Evolutionary conservation across 2,329 filamentous ascomycete genomes (phyloP), one percentile per base, ranked within the genome.

Genomic region (Dactylonectria estremocensis): DNA sequence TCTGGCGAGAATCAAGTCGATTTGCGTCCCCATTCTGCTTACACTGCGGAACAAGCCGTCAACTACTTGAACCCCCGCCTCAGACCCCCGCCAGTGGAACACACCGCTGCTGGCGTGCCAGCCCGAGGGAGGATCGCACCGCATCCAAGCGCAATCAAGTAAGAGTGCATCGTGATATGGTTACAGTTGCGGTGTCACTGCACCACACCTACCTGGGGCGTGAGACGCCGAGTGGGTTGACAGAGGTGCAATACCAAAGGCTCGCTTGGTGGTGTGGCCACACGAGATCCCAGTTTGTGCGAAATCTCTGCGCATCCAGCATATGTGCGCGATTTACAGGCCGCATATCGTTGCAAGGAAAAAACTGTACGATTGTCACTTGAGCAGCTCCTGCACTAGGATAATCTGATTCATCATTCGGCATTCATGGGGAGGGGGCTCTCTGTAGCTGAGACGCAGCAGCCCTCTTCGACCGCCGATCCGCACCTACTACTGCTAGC

Each of bases 291-390:
- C 33, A n/a, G 35, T 24, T 58, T 40, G 48, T 60, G n/a, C 28
- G 20, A 40, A 58, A 58, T 31, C 37, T 52, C 40, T 40, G 11
- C 24, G 24, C 31, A 54, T 53, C 45, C 31, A 55, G 40, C 45
- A 52, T 11, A 35, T 50, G 52, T 67, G 65, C 65, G 65, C 55
- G 65, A 67, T 67, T 67, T 64, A 64, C 59, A 35, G 35, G 59
- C 64, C 59, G 59, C 59, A 64, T 46, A 31, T 16, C 49, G 49
- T 40, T 53, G 50, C 31, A 37, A 37, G 22, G 24, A 48, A 35
- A 40, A 58, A 52, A n/a, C 28, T 3, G 40, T 28, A 52, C 14
- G 46, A 28, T 49, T 33, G 63, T 48, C 57, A 55, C 52, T 61
- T 53, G 53, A 52, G 28, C 64, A 61, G 45, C 22, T 49, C 28